Percentiles rank a stretch among this genome's conserved stretches.
phyloP scores from a whole-genome alignment of 805 yeast species.

The Candida maesae region DNA sequence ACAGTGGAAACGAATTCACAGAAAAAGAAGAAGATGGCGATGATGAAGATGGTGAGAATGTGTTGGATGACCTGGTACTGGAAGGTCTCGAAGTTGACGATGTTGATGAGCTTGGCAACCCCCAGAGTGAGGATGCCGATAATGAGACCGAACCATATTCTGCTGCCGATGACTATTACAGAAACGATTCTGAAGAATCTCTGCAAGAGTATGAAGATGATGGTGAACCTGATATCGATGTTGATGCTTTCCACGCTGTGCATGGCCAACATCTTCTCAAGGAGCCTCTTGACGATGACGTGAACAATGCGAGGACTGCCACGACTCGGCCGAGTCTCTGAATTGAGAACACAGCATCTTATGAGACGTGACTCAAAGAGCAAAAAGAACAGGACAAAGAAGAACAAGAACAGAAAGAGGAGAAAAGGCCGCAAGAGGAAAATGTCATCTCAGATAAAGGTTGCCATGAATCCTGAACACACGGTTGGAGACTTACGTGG shows the following conservation, averaged over 20 bases:
- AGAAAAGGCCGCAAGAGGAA: constrained; percentile 8
- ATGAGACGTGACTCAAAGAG: not conserved
- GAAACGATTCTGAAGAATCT: not conserved
- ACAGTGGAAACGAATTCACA: not conserved
- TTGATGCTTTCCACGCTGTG: not conserved
- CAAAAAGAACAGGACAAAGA: constrained; percentile 2
- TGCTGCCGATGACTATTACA: not conserved
- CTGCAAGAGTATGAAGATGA: constrained; percentile 1
- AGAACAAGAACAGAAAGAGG: not conserved
- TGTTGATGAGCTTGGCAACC: no score
- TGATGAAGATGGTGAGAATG: not conserved
- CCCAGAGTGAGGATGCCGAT: no score
- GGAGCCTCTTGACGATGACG: not conserved
- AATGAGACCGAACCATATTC: not conserved
- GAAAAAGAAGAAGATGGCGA: not conserved
- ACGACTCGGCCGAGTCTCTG: constrained; percentile 8
- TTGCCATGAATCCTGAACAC: not conserved
- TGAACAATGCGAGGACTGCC: constrained; percentile 1
- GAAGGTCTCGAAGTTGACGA: constrained; percentile 3
- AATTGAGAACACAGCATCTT: not conserved
- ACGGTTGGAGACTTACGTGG: constrained; percentile 12
- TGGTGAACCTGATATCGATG: not conserved
- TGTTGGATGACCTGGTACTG: not conserved
- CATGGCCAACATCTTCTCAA: not conserved
- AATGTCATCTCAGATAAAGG: constrained; percentile 1